Percentiles rank a stretch among this genome's conserved stretches.
Evolutionary conservation across 768 basidiomycete species (phyloP).

Genomic region (Boletellus emodensis): DNA sequence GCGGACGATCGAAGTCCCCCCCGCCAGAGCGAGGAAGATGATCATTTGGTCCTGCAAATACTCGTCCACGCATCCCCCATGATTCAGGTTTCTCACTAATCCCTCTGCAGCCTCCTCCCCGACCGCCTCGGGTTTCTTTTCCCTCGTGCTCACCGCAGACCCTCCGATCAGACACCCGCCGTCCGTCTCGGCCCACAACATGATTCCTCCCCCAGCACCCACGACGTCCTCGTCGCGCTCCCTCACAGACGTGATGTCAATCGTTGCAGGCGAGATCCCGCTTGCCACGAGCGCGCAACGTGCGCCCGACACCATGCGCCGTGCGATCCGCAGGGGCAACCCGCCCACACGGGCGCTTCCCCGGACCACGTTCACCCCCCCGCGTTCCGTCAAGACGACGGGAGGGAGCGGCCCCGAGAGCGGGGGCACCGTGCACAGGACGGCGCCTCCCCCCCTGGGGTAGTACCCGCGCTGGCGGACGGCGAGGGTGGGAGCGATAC

Average conservation of each 20-base stretch:
- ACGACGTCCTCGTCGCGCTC: slow-evolving; percentile 43
- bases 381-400: slow-evolving; percentile 54
- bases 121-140: slow-evolving; percentile 40
- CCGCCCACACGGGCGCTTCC: slow-evolving; percentile 67
- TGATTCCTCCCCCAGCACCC: slow-evolving; percentile 69
- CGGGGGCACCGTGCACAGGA: slow-evolving; percentile 38
- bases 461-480: slow-evolving; percentile 63
- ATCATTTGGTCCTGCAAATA: slow-evolving; percentile 73
- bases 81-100: slow-evolving; percentile 50
- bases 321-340: slow-evolving; percentile 53
- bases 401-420: slow-evolving; percentile 40
- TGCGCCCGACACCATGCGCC: slow-evolving; percentile 56
- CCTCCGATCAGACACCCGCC: slow-evolving; percentile 66
- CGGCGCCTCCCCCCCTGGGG: slow-evolving; percentile 68
- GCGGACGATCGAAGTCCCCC: slow-evolving; percentile 56
- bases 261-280: slow-evolving; percentile 23
- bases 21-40: slow-evolving; percentile 69
- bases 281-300: slow-evolving; percentile 36
- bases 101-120: slow-evolving; percentile 62
- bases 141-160: slow-evolving; percentile 58
- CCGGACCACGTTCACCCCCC: slow-evolving; percentile 44
- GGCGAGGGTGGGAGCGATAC: slow-evolving; percentile 39
- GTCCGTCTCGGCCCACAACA: slow-evolving; percentile 72
- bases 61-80: slow-evolving; percentile 74
- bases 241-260: slow-evolving; percentile 41